phyloP scores from a whole-genome alignment of 148 eudicot species.

The Rhododendron henanense region DNA sequence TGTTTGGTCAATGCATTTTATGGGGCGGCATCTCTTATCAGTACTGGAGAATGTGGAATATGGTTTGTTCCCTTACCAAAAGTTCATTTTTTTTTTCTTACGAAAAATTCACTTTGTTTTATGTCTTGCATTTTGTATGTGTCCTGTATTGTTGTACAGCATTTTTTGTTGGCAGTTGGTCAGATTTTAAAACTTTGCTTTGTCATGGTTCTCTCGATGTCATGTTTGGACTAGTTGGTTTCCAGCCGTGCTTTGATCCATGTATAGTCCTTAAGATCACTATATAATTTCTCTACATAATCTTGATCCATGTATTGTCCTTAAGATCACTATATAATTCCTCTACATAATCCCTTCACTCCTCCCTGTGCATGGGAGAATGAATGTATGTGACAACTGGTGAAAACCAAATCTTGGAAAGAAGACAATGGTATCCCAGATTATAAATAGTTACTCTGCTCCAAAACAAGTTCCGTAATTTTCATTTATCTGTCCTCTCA shows the following conservation, averaged over 20 bases:
- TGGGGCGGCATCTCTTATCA: conserved; percentile 38
- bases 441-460: neutral
- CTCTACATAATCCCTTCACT: neutral
- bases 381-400: neutral
- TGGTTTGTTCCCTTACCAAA: conserved; percentile 51
- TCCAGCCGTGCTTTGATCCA: neutral
- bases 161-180: neutral
- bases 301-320: neutral
- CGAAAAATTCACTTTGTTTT: neutral
- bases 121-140: conserved; percentile 3
- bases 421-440: neutral
- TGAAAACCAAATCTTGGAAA: neutral
- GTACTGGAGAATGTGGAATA: conserved; percentile 99
- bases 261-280: neutral
- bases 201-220: neutral
- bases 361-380: neutral
- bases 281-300: neutral
- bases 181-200: neutral
- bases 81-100: neutral
- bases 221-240: neutral
- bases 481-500: neutral
- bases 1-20: conserved; percentile 15
- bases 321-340: neutral
- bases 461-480: neutral
- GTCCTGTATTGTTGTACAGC: neutral